Conservation (phyloP, 139 green algal species). For the Picochlorum sp. region DNA sequence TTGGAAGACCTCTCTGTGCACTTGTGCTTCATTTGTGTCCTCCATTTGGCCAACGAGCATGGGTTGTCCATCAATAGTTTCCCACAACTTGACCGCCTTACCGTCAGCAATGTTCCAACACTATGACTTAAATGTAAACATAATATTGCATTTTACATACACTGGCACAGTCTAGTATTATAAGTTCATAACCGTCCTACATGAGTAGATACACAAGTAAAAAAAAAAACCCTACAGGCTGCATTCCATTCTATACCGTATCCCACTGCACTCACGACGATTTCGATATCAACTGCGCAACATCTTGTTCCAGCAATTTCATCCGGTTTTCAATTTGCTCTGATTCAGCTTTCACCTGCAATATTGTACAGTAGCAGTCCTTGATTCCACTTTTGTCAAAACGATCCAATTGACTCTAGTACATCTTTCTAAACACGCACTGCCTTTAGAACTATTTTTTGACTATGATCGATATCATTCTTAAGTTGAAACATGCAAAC, state of each 20-base stretch:
- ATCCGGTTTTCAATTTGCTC: conserved; percentile 5
- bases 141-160: no score
- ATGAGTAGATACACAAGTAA: background rate
- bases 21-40: conserved; percentile 94
- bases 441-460: conserved; percentile 10
- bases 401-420: background rate
- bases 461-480: conserved; percentile 14
- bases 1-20: conserved; percentile 76
- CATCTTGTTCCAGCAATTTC: conserved; percentile 6
- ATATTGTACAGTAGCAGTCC: no score
- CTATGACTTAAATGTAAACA: no score
- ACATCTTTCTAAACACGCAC: background rate
- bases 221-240: background rate
- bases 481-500: conserved; percentile 21
- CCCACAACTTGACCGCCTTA: conserved; percentile 11
- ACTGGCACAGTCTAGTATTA: no score
- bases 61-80: conserved; percentile 37
- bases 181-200: no score
- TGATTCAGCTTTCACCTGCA: conserved; percentile 5
- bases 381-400: background rate
- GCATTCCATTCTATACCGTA: no score
- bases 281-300: conserved; percentile 1
- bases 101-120: background rate
- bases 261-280: background rate
- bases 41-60: conserved; percentile 95